Base-by-base conservation (phyloP, 2,329 filamentous ascomycete species). In the Sarocladium brachiariae region DNA sequence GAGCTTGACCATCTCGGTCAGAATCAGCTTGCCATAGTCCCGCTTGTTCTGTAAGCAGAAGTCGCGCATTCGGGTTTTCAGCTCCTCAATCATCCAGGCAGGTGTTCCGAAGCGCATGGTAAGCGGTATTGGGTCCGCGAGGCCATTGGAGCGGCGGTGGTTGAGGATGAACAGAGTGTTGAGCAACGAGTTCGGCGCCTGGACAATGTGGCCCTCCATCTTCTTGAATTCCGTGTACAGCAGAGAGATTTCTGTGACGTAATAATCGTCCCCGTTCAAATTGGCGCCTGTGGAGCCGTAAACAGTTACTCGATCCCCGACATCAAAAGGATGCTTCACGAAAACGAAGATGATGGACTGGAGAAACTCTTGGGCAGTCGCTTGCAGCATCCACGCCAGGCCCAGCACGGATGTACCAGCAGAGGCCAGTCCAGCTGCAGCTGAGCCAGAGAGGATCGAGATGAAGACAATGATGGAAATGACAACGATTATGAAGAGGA, bases 211-310 rank as follows among this genome's bases (percentile, higher is more conserved):
- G 2, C 92, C 92, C 67, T 96, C 86, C 87, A 96, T 92, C 74
- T 96, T 96, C 76, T 96, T 96, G 74, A 96, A 96, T 62, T 96
- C 92, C 13, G 92, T 97, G 65, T 93, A 97, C 14, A 96, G 77
- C 1, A 97, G 76, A 1, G 89, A 87, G 51, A 97, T 95, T 62
- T 96, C 89, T 50, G 95, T 95, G 50, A 97, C 91, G 57, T 95
- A 96, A 68, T 96, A 97, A 61, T 96, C 92, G 59, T 96, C 92
- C 41, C 91, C 91, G 31, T 78, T 80, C 62, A 89, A 77, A 14
- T 77, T 65, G n/a, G 83, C 77, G 54, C 92, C 92, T 1, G 89
- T 89, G 59, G 90, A 95, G 50, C 91, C 91, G 61, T 96, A 96
- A 18, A 97, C 81, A 1, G 86, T 89, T 6, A 97, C 89, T 59